Percentiles rank a stretch among this genome's conserved stretches.
phyloP scores from a whole-genome alignment of 768 basidiomycete genomes.

The Podaxis rugospora region DNA sequence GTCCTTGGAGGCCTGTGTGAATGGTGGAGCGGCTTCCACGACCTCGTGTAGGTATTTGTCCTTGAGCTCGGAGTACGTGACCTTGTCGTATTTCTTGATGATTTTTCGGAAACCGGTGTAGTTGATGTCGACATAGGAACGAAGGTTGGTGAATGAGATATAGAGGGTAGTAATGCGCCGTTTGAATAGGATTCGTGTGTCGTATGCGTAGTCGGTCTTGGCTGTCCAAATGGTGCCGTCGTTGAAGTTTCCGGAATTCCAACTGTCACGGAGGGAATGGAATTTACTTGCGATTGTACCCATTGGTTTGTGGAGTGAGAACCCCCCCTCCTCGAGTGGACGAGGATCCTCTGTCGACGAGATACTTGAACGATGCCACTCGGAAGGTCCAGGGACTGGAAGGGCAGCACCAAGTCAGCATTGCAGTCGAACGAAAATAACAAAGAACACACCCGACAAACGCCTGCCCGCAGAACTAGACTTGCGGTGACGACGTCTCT shows the following conservation, averaged over 20 bases:
- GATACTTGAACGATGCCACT: slow-evolving; percentile 16
- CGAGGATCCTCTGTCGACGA: slow-evolving; percentile 25
- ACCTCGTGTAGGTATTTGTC: slow-evolving; percentile 67
- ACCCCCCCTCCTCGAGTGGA: slow-evolving; percentile 34
- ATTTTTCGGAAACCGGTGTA: slow-evolving; percentile 94
- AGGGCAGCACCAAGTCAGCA: neutral
- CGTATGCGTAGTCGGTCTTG: slow-evolving; percentile 74
- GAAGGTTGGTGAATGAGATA: slow-evolving; percentile 68
- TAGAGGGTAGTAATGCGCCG: slow-evolving; percentile 82
- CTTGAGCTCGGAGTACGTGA: slow-evolving; percentile 79
- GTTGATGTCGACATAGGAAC: slow-evolving; percentile 88
- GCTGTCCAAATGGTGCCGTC: slow-evolving; percentile 71
- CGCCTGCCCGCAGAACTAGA: slow-evolving; percentile 22
- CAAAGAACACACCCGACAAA: slow-evolving; percentile 14
- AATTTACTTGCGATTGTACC: slow-evolving; percentile 44
- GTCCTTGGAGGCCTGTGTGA: slow-evolving; percentile 59
- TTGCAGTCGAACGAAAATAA: neutral
- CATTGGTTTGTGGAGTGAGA: slow-evolving; percentile 17
- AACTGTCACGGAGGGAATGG: slow-evolving; percentile 47
- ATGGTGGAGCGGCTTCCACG: slow-evolving; percentile 68
- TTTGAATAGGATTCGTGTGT: slow-evolving; percentile 84
- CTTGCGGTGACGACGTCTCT: slow-evolving; percentile 32
- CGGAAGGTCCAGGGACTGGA: neutral
- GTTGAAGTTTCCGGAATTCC: slow-evolving; percentile 30
- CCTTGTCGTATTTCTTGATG: slow-evolving; percentile 97